Evolutionary conservation across 2,329 filamentous ascomycete species (phyloP), one percentile per base, ranked within the genome.

Genomic region (Aureobasidium pullulans): DNA sequence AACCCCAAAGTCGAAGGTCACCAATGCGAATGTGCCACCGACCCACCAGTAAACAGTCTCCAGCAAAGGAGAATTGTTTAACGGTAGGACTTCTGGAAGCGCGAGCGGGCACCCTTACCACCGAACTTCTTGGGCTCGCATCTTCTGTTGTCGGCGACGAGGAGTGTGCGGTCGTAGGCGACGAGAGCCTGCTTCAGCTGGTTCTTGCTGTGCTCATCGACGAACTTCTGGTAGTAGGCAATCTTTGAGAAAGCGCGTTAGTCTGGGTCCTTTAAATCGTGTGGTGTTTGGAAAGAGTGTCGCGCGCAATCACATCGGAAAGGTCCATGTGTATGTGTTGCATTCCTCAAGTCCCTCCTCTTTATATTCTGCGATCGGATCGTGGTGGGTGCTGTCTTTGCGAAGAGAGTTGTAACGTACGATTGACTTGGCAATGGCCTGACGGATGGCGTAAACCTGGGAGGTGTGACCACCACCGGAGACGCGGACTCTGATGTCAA

Each of bases 181-280:
- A 93, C 89, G 71, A 99, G 87, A 70, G 90, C 89, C 81, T 93
- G 88, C 90, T 97, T 99, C 75, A 99, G 86, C 81, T 91, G 84
- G 87, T 97, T 96, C 89, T 99, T 99, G 83, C 89, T 90, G 89
- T 97, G 92, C 89, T 99, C 94, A 77, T 99, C 94, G 80, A 97
- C 90, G 83, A 87, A 99, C 86, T 99, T 96, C 84, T 96, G 93
- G 89, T 96, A 97, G 88, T 96, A 96, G 79, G 91, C 88, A 75
- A 96, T 74, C 72, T 75, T 67, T 13, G 16, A 28, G 31, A 31
- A 40, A 37, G 52, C 37, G 46, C 47, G 56, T 61, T 59, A 63
- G 60, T 46, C 36, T 31, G 19, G 42, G 36, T 5, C 40, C 36
- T 16, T 40, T 15, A 32, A 8, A 29, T 4, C 10, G 49, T 36